Evolutionary conservation across 108 stramenopile species (phyloP).

Genomic region (Discostella pseudostelligera): DNA sequence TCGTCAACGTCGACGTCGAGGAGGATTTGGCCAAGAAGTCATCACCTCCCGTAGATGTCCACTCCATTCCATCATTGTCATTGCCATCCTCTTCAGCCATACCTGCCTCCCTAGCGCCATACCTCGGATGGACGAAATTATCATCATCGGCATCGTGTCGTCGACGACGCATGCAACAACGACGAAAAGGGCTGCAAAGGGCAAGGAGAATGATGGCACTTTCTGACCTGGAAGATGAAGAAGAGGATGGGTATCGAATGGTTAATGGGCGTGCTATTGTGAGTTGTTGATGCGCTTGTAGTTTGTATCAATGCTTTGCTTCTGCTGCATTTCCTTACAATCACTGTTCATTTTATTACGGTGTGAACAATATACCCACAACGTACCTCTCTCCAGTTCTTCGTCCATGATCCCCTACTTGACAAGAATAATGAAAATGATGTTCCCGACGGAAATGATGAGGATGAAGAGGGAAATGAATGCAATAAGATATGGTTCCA

Average conservation of each 20-base stretch:
- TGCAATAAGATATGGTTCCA: slow-evolving; percentile 57
- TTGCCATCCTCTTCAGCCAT: slow-evolving; percentile 2
- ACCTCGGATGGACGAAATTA: slow-evolving; percentile 36
- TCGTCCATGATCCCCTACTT: slow-evolving; percentile 11
- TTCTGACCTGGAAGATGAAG: slow-evolving; percentile 12
- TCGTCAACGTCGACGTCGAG: too few relatives aligned
- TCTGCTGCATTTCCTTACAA: background rate
- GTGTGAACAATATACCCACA: background rate
- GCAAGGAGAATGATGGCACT: background rate
- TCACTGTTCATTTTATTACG: background rate
- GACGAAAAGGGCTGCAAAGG: background rate
- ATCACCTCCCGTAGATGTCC: too few relatives aligned
- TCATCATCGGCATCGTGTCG: slow-evolving; percentile 9
- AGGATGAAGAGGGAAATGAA: too few relatives aligned
- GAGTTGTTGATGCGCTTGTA: background rate
- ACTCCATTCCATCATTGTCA: background rate
- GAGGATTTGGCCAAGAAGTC: too few relatives aligned
- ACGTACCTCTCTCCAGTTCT: too few relatives aligned
- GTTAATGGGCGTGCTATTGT: slow-evolving; percentile 1
- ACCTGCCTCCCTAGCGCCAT: slow-evolving; percentile 16
- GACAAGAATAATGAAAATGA: background rate
- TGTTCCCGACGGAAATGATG: background rate
- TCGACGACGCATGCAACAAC: slow-evolving; percentile 3
- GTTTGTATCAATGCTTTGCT: background rate
- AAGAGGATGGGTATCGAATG: background rate